Percentiles rank a stretch among this genome's conserved stretches.
Conservation (phyloP, 768 basidiomycete genomes). For the Lenzites betulinus region DNA sequence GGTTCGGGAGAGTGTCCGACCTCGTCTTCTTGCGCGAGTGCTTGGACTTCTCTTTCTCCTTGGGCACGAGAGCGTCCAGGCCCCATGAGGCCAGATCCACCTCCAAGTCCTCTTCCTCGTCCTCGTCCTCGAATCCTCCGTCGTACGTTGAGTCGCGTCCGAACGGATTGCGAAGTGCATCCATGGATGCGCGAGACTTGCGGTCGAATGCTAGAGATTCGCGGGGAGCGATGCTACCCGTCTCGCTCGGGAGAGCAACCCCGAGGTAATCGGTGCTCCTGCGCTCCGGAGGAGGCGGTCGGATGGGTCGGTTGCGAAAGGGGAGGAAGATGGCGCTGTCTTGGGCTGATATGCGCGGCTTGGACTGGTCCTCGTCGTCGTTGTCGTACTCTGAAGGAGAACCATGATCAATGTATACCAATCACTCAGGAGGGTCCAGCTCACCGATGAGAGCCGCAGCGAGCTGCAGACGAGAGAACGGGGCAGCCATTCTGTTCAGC, state of each 20-base stretch:
- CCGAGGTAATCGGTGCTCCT: slow-evolving; percentile 67
- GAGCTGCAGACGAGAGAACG: slow-evolving; percentile 83
- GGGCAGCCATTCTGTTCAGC: slow-evolving; percentile 25
- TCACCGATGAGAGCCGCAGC: slow-evolving; percentile 84
- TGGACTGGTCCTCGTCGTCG: slow-evolving; percentile 67
- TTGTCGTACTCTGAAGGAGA: slow-evolving; percentile 80
- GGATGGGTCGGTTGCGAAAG: slow-evolving; percentile 54
- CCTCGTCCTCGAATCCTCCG: slow-evolving; percentile 51
- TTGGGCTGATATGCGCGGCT: slow-evolving; percentile 64
- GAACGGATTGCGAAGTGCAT: slow-evolving; percentile 75
- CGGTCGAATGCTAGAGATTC: slow-evolving; percentile 24
- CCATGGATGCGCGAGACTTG: slow-evolving; percentile 56
- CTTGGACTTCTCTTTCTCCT: slow-evolving; percentile 52
- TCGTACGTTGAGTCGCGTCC: slow-evolving; percentile 60
- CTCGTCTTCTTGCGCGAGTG: slow-evolving; percentile 29
- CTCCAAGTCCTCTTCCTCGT: slow-evolving; percentile 59
- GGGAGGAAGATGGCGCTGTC: slow-evolving; percentile 89
- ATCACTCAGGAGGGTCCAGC: slow-evolving; percentile 1
- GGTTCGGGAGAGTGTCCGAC: slow-evolving; percentile 47
- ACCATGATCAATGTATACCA: slow-evolving; percentile 1
- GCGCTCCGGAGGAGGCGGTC: slow-evolving; percentile 43
- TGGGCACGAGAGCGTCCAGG: slow-evolving; percentile 72
- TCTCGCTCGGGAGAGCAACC: slow-evolving; percentile 65
- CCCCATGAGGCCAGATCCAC: slow-evolving; percentile 87
- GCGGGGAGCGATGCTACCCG: slow-evolving; percentile 44